phyloP scores from a whole-genome alignment of 2,329 filamentous ascomycete genomes.

The Pochonia chlamydosporia region DNA sequence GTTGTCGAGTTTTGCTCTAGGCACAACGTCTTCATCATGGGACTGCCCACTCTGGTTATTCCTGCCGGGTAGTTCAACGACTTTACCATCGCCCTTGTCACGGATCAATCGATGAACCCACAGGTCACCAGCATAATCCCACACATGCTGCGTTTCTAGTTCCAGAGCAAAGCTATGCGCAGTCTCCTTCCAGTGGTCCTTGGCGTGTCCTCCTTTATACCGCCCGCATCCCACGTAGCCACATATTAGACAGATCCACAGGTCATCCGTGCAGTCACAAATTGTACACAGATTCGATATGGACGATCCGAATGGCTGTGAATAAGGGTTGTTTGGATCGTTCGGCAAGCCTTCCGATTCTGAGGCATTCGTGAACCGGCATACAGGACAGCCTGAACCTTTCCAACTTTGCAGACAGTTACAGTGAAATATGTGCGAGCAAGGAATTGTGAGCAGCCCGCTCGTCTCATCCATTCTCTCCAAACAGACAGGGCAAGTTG shows the following conservation, averaged over 20 bases:
- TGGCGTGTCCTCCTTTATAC: conserved; percentile 90
- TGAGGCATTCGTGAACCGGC: conserved; percentile 67
- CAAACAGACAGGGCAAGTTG: conserved; percentile 92
- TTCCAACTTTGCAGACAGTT: conserved; percentile 95
- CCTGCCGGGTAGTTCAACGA: conserved; percentile 76
- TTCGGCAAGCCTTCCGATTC: conserved; percentile 24
- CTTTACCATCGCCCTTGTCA: conserved; percentile 85
- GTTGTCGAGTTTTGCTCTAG: conserved; percentile 62
- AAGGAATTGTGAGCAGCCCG: conserved; percentile 89
- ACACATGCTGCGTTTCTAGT: conserved; percentile 87
- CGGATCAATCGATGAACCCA: conserved; percentile 96
- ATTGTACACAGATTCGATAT: conserved; percentile 70
- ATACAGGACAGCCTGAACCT: conserved; percentile 89
- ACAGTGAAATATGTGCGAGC: conserved; percentile 97
- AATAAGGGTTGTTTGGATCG: conserved; percentile 43
- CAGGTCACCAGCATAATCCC: conserved; percentile 93
- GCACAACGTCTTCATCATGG: conserved; percentile 61
- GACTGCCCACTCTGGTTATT: conserved; percentile 24
- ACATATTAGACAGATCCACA: conserved; percentile 95
- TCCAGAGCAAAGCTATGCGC: conserved; percentile 91
- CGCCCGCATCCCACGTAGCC: conserved; percentile 89
- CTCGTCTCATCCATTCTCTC: conserved; percentile 98
- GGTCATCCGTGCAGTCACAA: conserved; percentile 73
- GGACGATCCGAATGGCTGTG: conserved; percentile 51
- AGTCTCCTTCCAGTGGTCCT: conserved; percentile 86